Conservation (phyloP, 2,329 filamentous ascomycete genomes). For the Exophiala phaeomuriformis region DNA sequence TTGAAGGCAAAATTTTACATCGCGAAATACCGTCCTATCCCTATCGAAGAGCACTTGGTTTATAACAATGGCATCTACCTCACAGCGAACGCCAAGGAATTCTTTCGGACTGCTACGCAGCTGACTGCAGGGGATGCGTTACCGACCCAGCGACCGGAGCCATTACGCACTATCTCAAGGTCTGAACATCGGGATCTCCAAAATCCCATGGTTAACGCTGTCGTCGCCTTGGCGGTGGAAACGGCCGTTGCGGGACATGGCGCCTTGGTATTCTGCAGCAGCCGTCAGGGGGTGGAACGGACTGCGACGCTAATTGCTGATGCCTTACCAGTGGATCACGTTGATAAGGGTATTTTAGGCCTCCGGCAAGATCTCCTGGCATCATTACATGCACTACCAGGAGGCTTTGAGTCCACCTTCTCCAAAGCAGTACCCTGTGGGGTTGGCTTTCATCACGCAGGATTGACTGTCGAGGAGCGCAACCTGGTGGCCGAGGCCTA, state of each 20-base stretch:
- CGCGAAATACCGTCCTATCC: slow-evolving; percentile 66
- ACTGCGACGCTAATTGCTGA: slow-evolving; percentile 62
- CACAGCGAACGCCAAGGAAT: slow-evolving; percentile 50
- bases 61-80: slow-evolving; percentile 62
- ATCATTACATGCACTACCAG: slow-evolving; percentile 58
- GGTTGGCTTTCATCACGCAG: slow-evolving; percentile 64
- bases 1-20: slow-evolving; percentile 64
- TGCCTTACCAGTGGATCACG: slow-evolving; percentile 50
- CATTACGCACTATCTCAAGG: slow-evolving; percentile 42
- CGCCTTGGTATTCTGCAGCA: slow-evolving; percentile 66
- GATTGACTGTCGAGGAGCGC: slow-evolving; percentile 65
- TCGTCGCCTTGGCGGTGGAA: slow-evolving; percentile 62
- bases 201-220: slow-evolving; percentile 61
- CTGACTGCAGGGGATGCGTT: slow-evolving; percentile 35
- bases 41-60: slow-evolving; percentile 66
- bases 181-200: slow-evolving; percentile 56
- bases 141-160: slow-evolving; percentile 27
- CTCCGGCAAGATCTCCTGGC: slow-evolving; percentile 57
- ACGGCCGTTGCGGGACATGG: slow-evolving; percentile 63
- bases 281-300: slow-evolving; percentile 59
- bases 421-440: slow-evolving; percentile 58
- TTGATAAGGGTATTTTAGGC: slow-evolving; percentile 46
- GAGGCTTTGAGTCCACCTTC: slow-evolving; percentile 59
- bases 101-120: slow-evolving; percentile 53
- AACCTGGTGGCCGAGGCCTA: slow-evolving; percentile 65